Evolutionary conservation across 129 eudicot species (phyloP), one percentile per base, ranked within the genome.

Genomic region (Tagetes patula): DNA sequence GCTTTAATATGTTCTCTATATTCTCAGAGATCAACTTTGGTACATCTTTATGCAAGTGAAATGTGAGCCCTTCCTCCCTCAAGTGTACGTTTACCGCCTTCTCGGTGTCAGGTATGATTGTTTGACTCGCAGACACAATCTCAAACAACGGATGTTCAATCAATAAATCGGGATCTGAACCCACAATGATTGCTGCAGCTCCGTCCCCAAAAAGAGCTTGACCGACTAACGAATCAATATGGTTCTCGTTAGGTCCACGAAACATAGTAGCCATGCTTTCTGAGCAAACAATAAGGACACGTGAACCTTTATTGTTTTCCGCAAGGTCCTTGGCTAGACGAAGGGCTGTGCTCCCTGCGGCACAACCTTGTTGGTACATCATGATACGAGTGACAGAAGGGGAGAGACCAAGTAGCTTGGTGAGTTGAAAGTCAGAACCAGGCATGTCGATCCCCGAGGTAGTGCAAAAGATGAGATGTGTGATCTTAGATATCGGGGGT

Each of bases 171-270:
- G 84, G 87, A 8, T 84, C 84, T 1, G 87, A 53, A 34, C 87
- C 87, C 0, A 80, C 74, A 6, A 80, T 84, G 39, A 80, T 59
- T 3, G 87, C 75, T 0, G 74, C 82, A 2, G 76, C 87, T 3
- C 82, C 82, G 41, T 83, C 87, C 0, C 82, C 87, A 46, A 83
- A 83, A 6, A 83, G 71, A 58, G 87, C 74, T 69, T 83, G 84
- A 1, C 84, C 84, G 11, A 83, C 82, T 1, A 83, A 64, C 0
- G 42, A 68, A 47, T 68, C 59, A 30, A 68, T 1, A 5, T 47
- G 69, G 13, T 65, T 65, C 69, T 65, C 69, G 14, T 7, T 65
- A 0, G 69, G 59, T 5, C 58, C 72, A 10, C 42, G 11, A 12
- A 46, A 9, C 9, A 46, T 6, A 2, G 37, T 13, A 68, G 59